Evolutionary conservation across 306 rosid genomes (phyloP).

Genomic region (Gleditsia sinensis): DNA sequence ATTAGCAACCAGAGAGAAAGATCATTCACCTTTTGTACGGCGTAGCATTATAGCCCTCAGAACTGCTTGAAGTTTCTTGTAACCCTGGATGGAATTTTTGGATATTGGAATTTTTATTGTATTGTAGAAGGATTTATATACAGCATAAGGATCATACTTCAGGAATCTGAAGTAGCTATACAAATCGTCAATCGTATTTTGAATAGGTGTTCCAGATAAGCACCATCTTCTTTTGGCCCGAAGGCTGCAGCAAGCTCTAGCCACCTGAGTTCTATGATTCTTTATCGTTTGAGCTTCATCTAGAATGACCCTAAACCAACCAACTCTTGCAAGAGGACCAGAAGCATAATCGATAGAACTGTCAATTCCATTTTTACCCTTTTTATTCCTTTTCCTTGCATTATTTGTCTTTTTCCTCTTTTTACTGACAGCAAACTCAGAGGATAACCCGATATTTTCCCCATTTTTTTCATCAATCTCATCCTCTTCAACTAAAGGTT

Average conservation of each 20-base stretch:
- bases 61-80: slow-evolving; percentile 98
- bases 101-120: slow-evolving; percentile 92
- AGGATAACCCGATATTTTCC: slow-evolving; percentile 68
- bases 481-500: slow-evolving; percentile 80
- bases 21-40: slow-evolving; percentile 84
- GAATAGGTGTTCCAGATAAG: slow-evolving; percentile 98
- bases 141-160: slow-evolving; percentile 93
- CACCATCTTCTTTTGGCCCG: slow-evolving; percentile 99
- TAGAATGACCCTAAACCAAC: slow-evolving; percentile 92
- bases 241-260: slow-evolving; percentile 98
- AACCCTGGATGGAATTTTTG: slow-evolving; percentile 80
- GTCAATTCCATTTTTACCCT: slow-evolving; percentile 69
- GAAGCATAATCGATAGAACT: slow-evolving; percentile 55
- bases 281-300: slow-evolving; percentile 99
- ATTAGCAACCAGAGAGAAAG: slow-evolving; percentile 12
- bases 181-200: slow-evolving; percentile 87
- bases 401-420: slow-evolving; percentile 67
- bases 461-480: slow-evolving; percentile 74
- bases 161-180: slow-evolving; percentile 98
- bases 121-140: slow-evolving; percentile 77
- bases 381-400: slow-evolving; percentile 69
- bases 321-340: slow-evolving; percentile 90
- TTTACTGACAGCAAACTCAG: slow-evolving; percentile 60
- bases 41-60: slow-evolving; percentile 98
- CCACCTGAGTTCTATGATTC: slow-evolving; percentile 98